These are phyloP conservation scores for Saccharomycopsis amapae DNA, from an alignment of 805 yeast genomes.

Conservation along the genomic window DNA sequence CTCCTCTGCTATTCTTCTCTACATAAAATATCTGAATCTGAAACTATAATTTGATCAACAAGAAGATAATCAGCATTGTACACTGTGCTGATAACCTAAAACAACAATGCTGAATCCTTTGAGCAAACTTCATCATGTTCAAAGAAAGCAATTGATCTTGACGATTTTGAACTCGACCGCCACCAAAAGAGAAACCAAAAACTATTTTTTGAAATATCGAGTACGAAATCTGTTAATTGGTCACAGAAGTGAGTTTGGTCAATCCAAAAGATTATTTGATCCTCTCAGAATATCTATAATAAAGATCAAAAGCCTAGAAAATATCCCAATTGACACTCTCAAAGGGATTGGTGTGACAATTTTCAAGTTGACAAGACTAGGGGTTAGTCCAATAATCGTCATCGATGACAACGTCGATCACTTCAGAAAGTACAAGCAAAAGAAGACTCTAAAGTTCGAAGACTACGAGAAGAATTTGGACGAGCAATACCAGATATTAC, in stretches of 20 bases:
- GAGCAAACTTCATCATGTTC: conserved; percentile 17
- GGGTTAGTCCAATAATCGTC: conserved; percentile 67
- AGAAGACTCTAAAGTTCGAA: conserved; percentile 9
- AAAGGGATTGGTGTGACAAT: conserved; percentile 50
- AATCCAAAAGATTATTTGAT: neutral
- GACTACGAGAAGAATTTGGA: conserved; percentile 18
- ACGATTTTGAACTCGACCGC: conserved; percentile 86
- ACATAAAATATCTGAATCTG: too few species aligned
- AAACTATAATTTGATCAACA: too few species aligned
- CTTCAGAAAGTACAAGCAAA: conserved; percentile 22
- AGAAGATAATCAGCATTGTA: too few species aligned
- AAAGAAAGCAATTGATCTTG: conserved; percentile 64
- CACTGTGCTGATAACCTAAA: too few species aligned
- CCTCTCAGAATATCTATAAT: conserved; percentile 46
- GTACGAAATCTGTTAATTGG: conserved; percentile 29
- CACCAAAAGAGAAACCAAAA: conserved; percentile 85
- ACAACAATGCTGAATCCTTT: conserved; percentile 8
- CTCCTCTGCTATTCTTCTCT: too few species aligned
- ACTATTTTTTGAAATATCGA: conserved; percentile 65
- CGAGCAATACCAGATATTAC: conserved; percentile 11
- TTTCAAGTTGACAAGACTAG: conserved; percentile 48
- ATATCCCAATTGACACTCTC: conserved; percentile 31
- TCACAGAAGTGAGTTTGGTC: neutral
- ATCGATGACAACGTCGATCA: conserved; percentile 36
- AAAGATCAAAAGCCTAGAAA: conserved; percentile 38